Base-by-base conservation (phyloP, 192 early-diverging fungal species). In the Phycomyces nitens region DNA sequence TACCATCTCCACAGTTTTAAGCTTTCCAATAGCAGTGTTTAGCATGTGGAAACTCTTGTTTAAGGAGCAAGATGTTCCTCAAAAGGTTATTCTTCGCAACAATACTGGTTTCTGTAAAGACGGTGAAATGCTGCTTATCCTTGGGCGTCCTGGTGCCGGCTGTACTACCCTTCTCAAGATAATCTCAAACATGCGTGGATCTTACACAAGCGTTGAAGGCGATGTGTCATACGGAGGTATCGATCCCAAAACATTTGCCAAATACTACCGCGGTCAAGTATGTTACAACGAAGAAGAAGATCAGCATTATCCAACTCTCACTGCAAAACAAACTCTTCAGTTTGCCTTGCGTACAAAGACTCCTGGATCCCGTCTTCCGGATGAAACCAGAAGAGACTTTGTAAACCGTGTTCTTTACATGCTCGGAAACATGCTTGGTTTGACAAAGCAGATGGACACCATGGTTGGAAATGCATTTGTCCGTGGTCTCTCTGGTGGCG, bases 281-380 rank as follows among this genome's bases (percentile, higher is more conserved):
- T 81, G 82, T 20, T 94, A 92, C 64, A 88, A 87, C 65, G 81
- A 86, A 70, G 92, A 94, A 79, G 88, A 89, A 68, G 90, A 92
- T 60, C 77, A 81, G 42, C 89, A 94, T 64, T 89, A 82, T 69
- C 86, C 89, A 8, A 88, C 88, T n/a, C 61, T 92, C 69, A 90
- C 89, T 8, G 86, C 91, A 16, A 84, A 86, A 44, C 83, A 91
- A 72, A 94, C 90, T 21, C 80, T 92, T 12, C 78, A 87, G 52
- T 90, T 88, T 70, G 92, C 89, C 0, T 76, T 92, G 54, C 80
- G 86, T 67, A 89, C 82, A 77, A 88, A 88, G 64, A 88, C 79
- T 22, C 86, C 85, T 21, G 82, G 84, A 53, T 71, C 49, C 43
- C 79, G 80, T 47, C 62, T 87, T 39, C 74, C 76, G 10, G 72